phyloP scores from a whole-genome alignment of 305 asterid species.

The Coffea humblotiana region DNA sequence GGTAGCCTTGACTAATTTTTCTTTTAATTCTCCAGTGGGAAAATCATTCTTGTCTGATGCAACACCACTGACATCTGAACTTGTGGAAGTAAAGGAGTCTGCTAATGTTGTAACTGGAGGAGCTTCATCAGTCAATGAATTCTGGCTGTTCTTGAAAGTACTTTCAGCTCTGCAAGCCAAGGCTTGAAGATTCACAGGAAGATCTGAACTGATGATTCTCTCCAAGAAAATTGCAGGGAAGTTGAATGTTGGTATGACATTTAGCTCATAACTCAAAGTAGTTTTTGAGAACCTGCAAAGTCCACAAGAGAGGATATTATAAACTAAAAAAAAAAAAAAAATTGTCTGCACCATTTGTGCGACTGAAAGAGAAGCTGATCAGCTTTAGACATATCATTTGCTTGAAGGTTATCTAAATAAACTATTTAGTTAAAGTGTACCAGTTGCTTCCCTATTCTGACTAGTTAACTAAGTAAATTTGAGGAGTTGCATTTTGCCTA shows the following conservation, averaged over 20 bases:
- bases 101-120: conserved; percentile 27
- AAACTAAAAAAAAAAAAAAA: not conserved
- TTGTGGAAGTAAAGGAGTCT: conserved; percentile 38
- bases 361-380: not conserved
- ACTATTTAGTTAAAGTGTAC: not conserved
- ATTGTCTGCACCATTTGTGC: not conserved
- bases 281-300: conserved; percentile 55
- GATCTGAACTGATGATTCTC: conserved; percentile 89
- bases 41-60: conserved; percentile 36
- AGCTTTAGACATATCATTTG: not conserved
- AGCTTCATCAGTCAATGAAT: conserved; percentile 24
- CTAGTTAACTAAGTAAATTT: not conserved
- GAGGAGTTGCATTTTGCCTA: too few species aligned
- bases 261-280: conserved; percentile 71
- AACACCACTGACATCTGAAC: conserved; percentile 32
- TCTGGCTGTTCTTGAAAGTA: conserved; percentile 58
- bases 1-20: conserved; percentile 48
- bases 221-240: conserved; percentile 94
- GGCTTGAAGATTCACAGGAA: conserved; percentile 89
- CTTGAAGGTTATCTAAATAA: not conserved
- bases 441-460: not conserved
- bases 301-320: not conserved
- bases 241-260: conserved; percentile 85
- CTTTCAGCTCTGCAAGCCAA: conserved; percentile 87
- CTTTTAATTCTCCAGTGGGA: conserved; percentile 40